Evolutionary conservation across 768 basidiomycete species (phyloP), one percentile per base, ranked within the genome.

Genomic region (Lentinula sp.): DNA sequence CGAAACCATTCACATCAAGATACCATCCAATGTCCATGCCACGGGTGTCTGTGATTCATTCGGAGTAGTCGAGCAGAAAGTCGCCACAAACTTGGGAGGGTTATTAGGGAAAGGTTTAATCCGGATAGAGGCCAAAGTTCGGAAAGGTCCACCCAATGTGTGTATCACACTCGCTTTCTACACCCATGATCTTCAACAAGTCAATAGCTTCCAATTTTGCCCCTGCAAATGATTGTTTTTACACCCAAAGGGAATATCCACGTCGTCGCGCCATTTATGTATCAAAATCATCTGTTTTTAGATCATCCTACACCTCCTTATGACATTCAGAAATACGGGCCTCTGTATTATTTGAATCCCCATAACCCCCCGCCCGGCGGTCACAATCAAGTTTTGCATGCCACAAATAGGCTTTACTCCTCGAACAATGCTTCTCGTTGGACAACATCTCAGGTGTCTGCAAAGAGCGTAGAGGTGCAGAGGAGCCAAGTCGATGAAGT

Each of bases 221-320:
- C 87, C 21, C 79, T 98, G 16, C 88, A 89, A 68, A 82, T 97
- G 73, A 84, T 97, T 42, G 86, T 98, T 34, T 96, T 91, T 73
- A 96, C 96, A 5, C 93, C 93, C 4, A 97, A 96, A 71, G 91
- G 93, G 35, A 95, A 98, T 73, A 89, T 98, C 64, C 76, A 80
- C 35, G 86, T 89, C 59, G 89, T 99, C 63, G 87, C 91, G 63
- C 79, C 84, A 67, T 86, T 86, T 67, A 81, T 98, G 54, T 82
- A 85, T 23, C 79, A 84, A 61, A 80, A 81, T 62, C 81, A 81
- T 43, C 75, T 95, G 7, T 77, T 89, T 57, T 84, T 98, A 51
- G 87, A 92, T 67, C 88, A 97, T 66, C 96, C 97, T 1, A 74
- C 83, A 16, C 77, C 84, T 5, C 82, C 85, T 11, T 88, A 84